Conservation (phyloP, 169 alveolate species). For the Plasmodium gallinaceum region DNA sequence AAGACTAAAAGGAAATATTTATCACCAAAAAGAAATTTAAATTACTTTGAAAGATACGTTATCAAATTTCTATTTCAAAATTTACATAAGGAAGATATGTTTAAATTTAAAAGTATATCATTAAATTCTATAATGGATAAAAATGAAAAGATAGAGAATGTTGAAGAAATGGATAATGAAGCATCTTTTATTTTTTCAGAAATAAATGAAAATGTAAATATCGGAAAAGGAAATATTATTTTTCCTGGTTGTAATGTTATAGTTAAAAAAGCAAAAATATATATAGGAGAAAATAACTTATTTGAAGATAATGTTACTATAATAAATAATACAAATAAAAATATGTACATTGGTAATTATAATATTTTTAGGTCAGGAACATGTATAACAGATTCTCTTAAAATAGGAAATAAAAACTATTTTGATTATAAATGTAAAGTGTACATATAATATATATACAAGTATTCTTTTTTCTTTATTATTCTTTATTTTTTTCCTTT, state of each 20-base stretch:
- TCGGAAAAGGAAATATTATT: slow-evolving; percentile 59
- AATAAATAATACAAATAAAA: slow-evolving; percentile 32
- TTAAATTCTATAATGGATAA: neutral
- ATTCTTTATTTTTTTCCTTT: neutral
- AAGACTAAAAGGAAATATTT: neutral
- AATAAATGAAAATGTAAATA: slow-evolving; percentile 13
- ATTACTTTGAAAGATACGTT: slow-evolving; percentile 7
- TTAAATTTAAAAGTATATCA: neutral
- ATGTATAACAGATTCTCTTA: slow-evolving; percentile 18
- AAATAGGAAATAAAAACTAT: slow-evolving; percentile 46
- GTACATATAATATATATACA: neutral
- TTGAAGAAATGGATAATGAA: neutral
- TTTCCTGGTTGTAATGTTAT: slow-evolving; percentile 44
- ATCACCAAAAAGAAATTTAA: slow-evolving; percentile 1
- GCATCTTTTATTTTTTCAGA: slow-evolving; percentile 8
- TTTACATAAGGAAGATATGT: neutral
- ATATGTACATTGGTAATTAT: slow-evolving; percentile 64
- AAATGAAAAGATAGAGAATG: neutral
- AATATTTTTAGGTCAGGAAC: slow-evolving; percentile 71
- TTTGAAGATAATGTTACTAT: slow-evolving; percentile 64
- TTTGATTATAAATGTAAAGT: slow-evolving; percentile 52
- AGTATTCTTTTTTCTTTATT: neutral
- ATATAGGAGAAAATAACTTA: slow-evolving; percentile 47
- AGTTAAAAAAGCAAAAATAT: slow-evolving; percentile 12
- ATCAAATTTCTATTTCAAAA: neutral